phyloP scores from a whole-genome alignment of 163 green algal genomes.

The Prototheca wickerhamii region DNA sequence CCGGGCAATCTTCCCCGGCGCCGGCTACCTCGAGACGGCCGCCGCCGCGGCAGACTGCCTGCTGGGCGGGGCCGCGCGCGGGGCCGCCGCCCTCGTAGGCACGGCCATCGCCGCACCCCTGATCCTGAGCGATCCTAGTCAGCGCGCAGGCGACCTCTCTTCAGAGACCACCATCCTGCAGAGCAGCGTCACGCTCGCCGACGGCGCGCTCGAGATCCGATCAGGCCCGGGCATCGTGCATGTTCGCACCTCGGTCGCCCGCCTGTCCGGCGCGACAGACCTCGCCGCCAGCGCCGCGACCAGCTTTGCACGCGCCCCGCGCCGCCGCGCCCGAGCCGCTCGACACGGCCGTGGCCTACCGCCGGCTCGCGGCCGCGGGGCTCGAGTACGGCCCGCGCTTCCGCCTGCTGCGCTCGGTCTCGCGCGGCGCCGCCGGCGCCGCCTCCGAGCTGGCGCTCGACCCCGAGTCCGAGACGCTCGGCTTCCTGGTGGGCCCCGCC shows the following conservation, averaged over 20 bases:
- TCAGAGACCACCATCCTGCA: not conserved
- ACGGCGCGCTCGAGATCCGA: constrained; percentile 74
- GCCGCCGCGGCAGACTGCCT: constrained; percentile 19
- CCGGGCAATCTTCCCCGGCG: constrained; percentile 56
- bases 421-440: constrained; percentile 3
- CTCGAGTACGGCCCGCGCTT: constrained; percentile 30
- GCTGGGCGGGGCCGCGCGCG: not conserved
- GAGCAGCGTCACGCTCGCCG: constrained; percentile 23
- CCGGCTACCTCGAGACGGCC: constrained; percentile 70
- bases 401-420: constrained; percentile 13
- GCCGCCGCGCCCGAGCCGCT: constrained; percentile 9
- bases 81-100: constrained; percentile 6
- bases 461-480: not conserved
- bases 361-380: constrained; percentile 14
- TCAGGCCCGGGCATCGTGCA: no score
- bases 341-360: constrained; percentile 13
- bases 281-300: no score
- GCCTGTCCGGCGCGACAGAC: no score
- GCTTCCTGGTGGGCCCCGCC: constrained; percentile 31
- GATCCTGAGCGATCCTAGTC: constrained; percentile 2
- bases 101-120: constrained; percentile 39
- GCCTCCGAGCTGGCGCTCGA: not conserved
- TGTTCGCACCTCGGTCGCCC: constrained; percentile 6
- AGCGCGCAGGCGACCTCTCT: constrained; percentile 2
- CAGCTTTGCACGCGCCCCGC: constrained; percentile 3